Evolutionary conservation across 768 basidiomycete genomes (phyloP).

Genomic region (Lactifluus volemus): DNA sequence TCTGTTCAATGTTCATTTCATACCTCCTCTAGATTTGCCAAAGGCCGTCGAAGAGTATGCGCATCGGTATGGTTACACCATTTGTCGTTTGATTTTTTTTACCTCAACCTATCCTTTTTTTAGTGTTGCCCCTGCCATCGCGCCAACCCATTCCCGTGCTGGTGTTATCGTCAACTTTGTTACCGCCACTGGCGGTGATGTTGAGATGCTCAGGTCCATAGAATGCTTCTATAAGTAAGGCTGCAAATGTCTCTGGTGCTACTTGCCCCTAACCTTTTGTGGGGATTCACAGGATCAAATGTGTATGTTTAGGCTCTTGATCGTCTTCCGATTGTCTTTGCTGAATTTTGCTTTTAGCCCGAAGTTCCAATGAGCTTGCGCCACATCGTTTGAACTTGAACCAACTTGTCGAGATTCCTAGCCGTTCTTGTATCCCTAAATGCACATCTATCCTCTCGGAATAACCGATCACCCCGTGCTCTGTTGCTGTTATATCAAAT

Average conservation of each 20-base stretch:
- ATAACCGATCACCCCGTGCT: slow-evolving; percentile 14
- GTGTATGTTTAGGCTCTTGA: slow-evolving; percentile 42
- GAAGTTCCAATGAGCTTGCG: slow-evolving; percentile 88
- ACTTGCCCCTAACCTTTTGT: slow-evolving; percentile 1
- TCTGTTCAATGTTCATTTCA: background rate
- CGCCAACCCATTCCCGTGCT: slow-evolving; percentile 75
- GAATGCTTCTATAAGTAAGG: slow-evolving; percentile 95
- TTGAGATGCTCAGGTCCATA: slow-evolving; percentile 96
- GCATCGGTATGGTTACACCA: slow-evolving; percentile 53
- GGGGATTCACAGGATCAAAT: slow-evolving; percentile 46
- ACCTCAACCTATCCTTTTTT: slow-evolving; percentile 1
- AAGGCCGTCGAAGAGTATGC: slow-evolving; percentile 97
- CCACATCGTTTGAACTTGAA: slow-evolving; percentile 64
- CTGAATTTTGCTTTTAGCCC: slow-evolving; percentile 43
- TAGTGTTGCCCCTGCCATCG: slow-evolving; percentile 81
- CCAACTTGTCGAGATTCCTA: slow-evolving; percentile 28
- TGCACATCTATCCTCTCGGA: slow-evolving; percentile 33
- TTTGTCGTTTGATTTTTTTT: slow-evolving; percentile 5
- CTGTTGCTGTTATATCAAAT: slow-evolving; percentile 42
- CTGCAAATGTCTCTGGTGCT: background rate
- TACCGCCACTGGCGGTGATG: slow-evolving; percentile 94
- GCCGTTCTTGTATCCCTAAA: slow-evolving; percentile 77
- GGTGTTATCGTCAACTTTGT: slow-evolving; percentile 96
- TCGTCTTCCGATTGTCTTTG: background rate
- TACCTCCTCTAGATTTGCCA: slow-evolving; percentile 55